Evolutionary conservation across 2,329 filamentous ascomycete genomes (phyloP).

Genomic region (Fusarium marasasianum): DNA sequence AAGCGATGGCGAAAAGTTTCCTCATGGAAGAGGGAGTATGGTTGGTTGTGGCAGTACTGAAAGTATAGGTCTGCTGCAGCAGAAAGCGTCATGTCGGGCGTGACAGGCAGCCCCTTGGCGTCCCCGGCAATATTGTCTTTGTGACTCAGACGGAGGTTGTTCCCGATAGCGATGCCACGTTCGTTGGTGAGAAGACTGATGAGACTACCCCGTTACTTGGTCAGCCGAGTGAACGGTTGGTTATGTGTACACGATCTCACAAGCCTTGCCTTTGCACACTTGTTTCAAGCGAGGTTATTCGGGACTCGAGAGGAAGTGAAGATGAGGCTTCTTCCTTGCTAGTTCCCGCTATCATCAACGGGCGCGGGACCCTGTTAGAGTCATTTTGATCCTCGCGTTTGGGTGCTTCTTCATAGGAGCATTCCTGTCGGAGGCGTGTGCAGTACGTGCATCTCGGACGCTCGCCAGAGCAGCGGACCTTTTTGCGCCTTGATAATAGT

Average conservation of each 20-base stretch:
- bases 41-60: not conserved
- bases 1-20: not conserved
- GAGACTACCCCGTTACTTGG: not conserved
- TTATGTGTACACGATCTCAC: not conserved
- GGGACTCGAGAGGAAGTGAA: not conserved
- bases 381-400: not conserved
- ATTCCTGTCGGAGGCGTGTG: not conserved
- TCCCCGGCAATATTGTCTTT: not conserved
- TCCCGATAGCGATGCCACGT: not conserved
- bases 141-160: not conserved
- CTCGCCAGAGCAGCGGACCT: not conserved
- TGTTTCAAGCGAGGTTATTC: not conserved
- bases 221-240: not conserved
- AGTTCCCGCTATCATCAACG: not conserved
- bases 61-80: not conserved
- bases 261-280: not conserved
- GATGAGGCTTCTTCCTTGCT: not conserved
- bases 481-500: not conserved
- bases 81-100: not conserved
- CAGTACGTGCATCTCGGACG: not conserved
- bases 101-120: not conserved
- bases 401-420: not conserved
- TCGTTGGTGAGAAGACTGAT: not conserved
- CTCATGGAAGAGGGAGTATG: not conserved
- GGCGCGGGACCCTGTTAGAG: not conserved